These are phyloP conservation scores for Phaeophleospora eucalypticola DNA, from an alignment of 2,329 filamentous ascomycete genomes.

Conservation along the genomic window DNA sequence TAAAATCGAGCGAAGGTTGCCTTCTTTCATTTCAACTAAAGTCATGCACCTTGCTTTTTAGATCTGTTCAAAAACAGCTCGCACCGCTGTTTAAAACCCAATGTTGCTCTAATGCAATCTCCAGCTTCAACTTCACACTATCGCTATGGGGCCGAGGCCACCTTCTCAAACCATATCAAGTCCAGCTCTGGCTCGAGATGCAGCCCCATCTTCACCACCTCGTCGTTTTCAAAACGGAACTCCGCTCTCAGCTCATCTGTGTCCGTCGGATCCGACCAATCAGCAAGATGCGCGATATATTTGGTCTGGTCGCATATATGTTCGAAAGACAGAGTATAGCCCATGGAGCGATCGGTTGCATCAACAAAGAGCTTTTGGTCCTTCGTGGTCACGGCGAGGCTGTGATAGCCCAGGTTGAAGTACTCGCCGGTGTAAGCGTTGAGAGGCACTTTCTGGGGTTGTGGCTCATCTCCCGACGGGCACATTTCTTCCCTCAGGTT, in stretches of 20 bases:
- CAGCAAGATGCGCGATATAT: slow-evolving; percentile 26
- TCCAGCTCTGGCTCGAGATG: slow-evolving; percentile 21
- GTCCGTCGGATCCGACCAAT: slow-evolving; percentile 13
- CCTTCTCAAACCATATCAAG: slow-evolving; percentile 32
- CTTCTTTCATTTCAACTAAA: too few relatives aligned
- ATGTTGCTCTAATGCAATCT: too few relatives aligned
- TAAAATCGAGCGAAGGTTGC: too few relatives aligned
- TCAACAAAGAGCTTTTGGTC: slow-evolving; percentile 32
- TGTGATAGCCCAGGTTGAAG: slow-evolving; percentile 28
- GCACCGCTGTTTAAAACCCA: too few relatives aligned
- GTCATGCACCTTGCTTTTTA: too few relatives aligned
- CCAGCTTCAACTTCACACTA: too few relatives aligned
- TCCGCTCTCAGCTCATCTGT: slow-evolving; percentile 14
- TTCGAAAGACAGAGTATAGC: slow-evolving; percentile 32
- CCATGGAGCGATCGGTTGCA: slow-evolving; percentile 32
- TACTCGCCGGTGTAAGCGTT: slow-evolving; percentile 25
- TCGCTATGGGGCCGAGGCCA: too few relatives aligned
- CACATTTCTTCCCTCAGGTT: slow-evolving; percentile 9
- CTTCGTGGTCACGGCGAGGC: slow-evolving; percentile 24
- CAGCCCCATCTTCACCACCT: slow-evolving; percentile 20
- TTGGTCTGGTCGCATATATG: slow-evolving; percentile 28
- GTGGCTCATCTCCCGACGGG: slow-evolving; percentile 7
- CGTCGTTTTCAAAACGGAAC: slow-evolving; percentile 20
- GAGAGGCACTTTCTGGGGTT: slow-evolving; percentile 18
- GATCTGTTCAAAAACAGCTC: too few relatives aligned